A percentile compares a stretch with the other conserved stretches of the same genome.
Conservation (phyloP, 352 stramenopile genomes). For the Phytophthora pseudosyringae region DNA sequence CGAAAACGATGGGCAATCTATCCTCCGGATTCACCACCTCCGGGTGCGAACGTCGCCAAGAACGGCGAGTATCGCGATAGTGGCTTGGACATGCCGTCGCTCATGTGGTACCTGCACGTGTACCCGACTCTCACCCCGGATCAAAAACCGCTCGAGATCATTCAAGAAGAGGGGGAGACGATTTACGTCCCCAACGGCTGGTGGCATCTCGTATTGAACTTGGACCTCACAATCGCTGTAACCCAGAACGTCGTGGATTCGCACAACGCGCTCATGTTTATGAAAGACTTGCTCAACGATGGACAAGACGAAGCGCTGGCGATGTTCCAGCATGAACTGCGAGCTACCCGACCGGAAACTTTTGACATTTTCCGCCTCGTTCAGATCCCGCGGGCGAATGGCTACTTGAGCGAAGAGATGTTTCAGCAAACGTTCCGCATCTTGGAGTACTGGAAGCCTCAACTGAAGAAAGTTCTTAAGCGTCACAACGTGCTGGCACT, state of each 20-base stretch:
- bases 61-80: constrained; percentile 62
- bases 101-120: constrained; percentile 87
- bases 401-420: constrained; percentile 67
- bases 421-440: constrained; percentile 69
- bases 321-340: constrained; percentile 59
- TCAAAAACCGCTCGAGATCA: constrained; percentile 79
- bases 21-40: constrained; percentile 80
- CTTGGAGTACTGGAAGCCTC: constrained; percentile 62
- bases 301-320: constrained; percentile 64
- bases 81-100: constrained; percentile 78
- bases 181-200: constrained; percentile 98
- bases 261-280: constrained; percentile 80
- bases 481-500: constrained; percentile 48
- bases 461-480: constrained; percentile 61
- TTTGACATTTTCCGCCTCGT: constrained; percentile 73
- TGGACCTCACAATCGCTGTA: constrained; percentile 94
- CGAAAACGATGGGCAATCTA: constrained; percentile 97
- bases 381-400: constrained; percentile 61
- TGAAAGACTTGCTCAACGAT: constrained; percentile 72
- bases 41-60: constrained; percentile 66
- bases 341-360: constrained; percentile 52
- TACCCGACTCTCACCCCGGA: constrained; percentile 79
- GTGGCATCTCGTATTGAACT: constrained; percentile 98
- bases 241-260: constrained; percentile 96
- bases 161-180: constrained; percentile 94